Evolutionary conservation across 768 basidiomycete species (phyloP), one percentile per base, ranked within the genome.

Genomic region (Russula foetens): DNA sequence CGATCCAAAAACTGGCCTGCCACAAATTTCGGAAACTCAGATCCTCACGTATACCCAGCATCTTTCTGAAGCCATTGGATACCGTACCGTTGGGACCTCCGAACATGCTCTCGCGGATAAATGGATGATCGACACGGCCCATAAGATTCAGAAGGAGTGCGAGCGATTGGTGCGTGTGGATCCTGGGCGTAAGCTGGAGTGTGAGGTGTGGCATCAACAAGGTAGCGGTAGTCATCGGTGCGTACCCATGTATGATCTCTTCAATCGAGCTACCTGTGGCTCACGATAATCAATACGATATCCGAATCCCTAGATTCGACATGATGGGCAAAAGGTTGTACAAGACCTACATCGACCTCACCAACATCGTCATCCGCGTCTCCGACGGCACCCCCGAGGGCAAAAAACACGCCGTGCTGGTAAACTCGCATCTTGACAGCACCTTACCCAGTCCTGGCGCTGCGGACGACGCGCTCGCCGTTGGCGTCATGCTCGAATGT

Each of bases 401-500:
- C 17, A 93, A 91, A 72, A 82, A 83, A 56, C 84, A 96, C 59
- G 90, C 93, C 0, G 79, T 96, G 1, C 80, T 98, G 47, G 80
- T 98, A 53, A 97, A 96, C 63, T 74, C 92, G 0, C 96, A 98
- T 74, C 75, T 97, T 41, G 95, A 97, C 70, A 89, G 85, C 62
- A 94, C 93, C 0, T 74, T 97, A 23, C 94, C 95, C 0, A 88
- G 87, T 59, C 93, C 92, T 2, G 91, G 89, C 23, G 92, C 91
- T 24, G 83, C 90, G 4, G 94, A 97, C 68, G 95, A 98, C 68
- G 92, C 85, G 1, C 75, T 97, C 7, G 75, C 91, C 6, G 88
- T 94, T 9, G 96, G 91, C 1, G 83, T 96, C 44, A 95, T 97
- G 92, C 76, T 98, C 35, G 96, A 98, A 60, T 82, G 85, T 52